A percentile compares a stretch with the other conserved stretches of the same genome.
Conservation (phyloP, 345 rosid species). For the Angophora floribunda region DNA sequence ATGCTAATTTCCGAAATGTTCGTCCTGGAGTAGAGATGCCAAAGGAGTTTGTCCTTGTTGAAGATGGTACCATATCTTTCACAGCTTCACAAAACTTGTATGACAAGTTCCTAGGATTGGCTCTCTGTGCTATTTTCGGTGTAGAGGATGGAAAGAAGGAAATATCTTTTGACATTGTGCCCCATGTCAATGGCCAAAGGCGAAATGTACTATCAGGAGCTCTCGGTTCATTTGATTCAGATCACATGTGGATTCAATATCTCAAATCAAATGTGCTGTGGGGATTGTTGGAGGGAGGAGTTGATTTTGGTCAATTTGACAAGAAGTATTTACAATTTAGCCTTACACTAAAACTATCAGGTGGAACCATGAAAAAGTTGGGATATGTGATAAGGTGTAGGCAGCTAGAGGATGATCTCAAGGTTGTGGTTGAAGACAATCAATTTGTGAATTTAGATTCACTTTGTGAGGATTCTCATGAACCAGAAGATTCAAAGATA, state of each 20-base stretch:
- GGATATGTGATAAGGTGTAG: background rate
- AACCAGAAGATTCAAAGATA: too few relatives aligned
- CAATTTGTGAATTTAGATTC: too few relatives aligned
- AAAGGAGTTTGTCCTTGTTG: background rate
- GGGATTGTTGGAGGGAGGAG: background rate
- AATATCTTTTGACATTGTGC: background rate
- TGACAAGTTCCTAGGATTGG: background rate
- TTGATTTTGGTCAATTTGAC: background rate
- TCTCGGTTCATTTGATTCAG: background rate
- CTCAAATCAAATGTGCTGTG: background rate
- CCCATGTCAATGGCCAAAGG: rapidly evolving
- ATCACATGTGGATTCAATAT: background rate
- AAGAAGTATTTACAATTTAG: rapidly evolving
- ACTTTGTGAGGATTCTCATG: background rate
- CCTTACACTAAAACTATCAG: rapidly evolving
- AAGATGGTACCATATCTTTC: background rate
- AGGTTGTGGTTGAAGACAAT: too few relatives aligned
- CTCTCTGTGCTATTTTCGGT: rapidly evolving
- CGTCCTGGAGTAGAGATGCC: background rate
- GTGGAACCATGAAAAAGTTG: background rate
- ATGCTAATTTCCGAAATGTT: rapidly evolving
- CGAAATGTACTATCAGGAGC: background rate
- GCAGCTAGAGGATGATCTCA: background rate
- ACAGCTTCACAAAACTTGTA: background rate
- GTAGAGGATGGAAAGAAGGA: background rate